These are phyloP conservation scores for Eragrostis nindensis DNA, from an alignment of 176 grass and related monocot species.

Conservation along the genomic window DNA sequence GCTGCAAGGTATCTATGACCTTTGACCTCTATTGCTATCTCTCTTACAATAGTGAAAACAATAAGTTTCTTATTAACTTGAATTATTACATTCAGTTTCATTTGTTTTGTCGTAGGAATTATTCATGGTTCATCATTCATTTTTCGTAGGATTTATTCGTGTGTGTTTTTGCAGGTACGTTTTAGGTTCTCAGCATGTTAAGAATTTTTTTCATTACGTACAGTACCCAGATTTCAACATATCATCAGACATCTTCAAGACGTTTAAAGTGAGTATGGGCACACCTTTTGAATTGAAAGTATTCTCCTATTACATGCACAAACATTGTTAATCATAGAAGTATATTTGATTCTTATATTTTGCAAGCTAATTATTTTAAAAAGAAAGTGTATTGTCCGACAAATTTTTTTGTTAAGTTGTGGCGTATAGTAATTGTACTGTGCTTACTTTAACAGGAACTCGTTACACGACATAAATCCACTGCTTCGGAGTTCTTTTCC, in stretches of 20 bases:
- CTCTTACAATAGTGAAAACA: background rate
- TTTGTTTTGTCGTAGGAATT: no score
- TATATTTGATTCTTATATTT: no score
- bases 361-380: no score
- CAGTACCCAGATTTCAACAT: slow-evolving; percentile 65
- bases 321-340: no score
- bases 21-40: background rate
- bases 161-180: slow-evolving; percentile 43
- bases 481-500: slow-evolving; percentile 50
- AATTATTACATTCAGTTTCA: no score
- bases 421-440: background rate
- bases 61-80: no score
- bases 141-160: background rate
- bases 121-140: no score
- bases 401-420: no score
- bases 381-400: no score
- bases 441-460: slow-evolving; percentile 49
- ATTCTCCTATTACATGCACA: background rate
- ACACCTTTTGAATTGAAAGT: background rate
- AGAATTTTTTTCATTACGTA: slow-evolving; percentile 65
- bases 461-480: slow-evolving; percentile 60
- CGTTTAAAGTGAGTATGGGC: slow-evolving; percentile 56
- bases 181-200: slow-evolving; percentile 52
- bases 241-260: slow-evolving; percentile 62
- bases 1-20: slow-evolving; percentile 50